These are phyloP conservation scores for Chlamydomonas eustigma DNA, from an alignment of 139 green algal genomes.

Conservation along the genomic window DNA sequence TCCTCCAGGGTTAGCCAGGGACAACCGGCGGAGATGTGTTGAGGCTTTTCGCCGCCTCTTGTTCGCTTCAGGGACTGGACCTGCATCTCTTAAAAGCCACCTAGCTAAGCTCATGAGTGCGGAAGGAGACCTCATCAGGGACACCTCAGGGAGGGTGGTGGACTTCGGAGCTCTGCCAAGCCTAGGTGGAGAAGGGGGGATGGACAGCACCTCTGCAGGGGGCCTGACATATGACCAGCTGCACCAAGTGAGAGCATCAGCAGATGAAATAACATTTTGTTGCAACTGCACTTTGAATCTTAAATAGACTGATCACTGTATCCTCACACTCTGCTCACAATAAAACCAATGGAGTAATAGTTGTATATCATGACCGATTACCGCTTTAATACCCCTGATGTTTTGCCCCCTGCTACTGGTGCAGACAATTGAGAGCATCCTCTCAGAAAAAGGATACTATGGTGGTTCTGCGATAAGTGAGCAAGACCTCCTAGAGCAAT, in stretches of 20 bases:
- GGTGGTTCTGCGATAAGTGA: conserved; percentile 12
- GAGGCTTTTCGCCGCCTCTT: conserved; percentile 36
- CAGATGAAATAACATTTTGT: too few relatives aligned
- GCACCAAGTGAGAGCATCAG: conserved; percentile 12
- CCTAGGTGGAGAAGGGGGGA: neutral
- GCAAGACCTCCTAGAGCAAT: conserved; percentile 29
- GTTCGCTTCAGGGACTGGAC: conserved; percentile 26
- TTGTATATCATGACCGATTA: too few relatives aligned
- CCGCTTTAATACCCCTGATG: too few relatives aligned
- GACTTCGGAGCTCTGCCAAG: conserved; percentile 30
- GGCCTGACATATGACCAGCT: conserved; percentile 37
- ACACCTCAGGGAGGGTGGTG: conserved; percentile 16
- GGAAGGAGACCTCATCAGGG: conserved; percentile 18
- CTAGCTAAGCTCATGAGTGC: conserved; percentile 32
- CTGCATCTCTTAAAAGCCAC: conserved; percentile 26
- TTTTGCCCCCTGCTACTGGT: too few relatives aligned
- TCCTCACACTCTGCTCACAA: too few relatives aligned
- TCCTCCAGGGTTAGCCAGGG: conserved; percentile 36
- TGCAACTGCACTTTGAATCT: too few relatives aligned
- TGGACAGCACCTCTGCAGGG: neutral
- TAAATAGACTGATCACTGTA: too few relatives aligned
- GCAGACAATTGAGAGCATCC: conserved; percentile 31
- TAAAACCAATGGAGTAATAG: too few relatives aligned
- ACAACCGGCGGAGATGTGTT: conserved; percentile 34
- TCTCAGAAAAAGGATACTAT: conserved; percentile 39